phyloP scores from a whole-genome alignment of 805 yeast species.

The Sungouiozyma intestinalis region DNA sequence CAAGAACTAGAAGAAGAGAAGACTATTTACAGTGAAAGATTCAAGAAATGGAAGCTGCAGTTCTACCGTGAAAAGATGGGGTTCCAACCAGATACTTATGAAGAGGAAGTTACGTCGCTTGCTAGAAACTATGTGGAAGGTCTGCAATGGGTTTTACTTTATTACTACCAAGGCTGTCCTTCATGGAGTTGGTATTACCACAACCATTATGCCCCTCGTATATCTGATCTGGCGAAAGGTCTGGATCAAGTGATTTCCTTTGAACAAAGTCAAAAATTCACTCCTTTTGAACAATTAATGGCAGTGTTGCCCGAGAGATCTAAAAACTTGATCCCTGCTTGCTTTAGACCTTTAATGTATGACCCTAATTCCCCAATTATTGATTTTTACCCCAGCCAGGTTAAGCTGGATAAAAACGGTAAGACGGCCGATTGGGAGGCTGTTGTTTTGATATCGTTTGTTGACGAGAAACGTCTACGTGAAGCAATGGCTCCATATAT shows the following conservation, averaged over 20 bases:
- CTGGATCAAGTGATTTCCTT: constrained; percentile 54
- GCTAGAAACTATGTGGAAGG: constrained; percentile 86
- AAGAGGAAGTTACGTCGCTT: constrained; percentile 47
- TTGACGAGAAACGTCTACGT: constrained; percentile 67
- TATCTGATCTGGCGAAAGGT: constrained; percentile 74
- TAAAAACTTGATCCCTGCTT: constrained; percentile 60
- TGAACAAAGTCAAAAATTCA: constrained; percentile 67
- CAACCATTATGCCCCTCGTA: constrained; percentile 90
- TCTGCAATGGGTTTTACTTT: constrained; percentile 89
- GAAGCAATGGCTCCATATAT: constrained; percentile 65
- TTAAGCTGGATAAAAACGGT: constrained; percentile 84
- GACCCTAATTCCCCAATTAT: constrained; percentile 77
- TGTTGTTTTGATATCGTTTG: constrained; percentile 84
- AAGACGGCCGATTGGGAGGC: constrained; percentile 98
- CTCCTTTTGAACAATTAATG: constrained; percentile 93
- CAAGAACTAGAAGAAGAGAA: constrained; percentile 39
- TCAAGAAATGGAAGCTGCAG: constrained; percentile 71
- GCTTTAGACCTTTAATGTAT: constrained; percentile 73
- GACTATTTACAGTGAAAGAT: constrained; percentile 61
- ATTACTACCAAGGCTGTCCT: constrained; percentile 82
- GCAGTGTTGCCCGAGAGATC: constrained; percentile 95
- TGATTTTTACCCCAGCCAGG: constrained; percentile 85
- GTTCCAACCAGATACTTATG: constrained; percentile 53
- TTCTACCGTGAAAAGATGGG: constrained; percentile 77
- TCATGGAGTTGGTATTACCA: constrained; percentile 95